Conservation (phyloP, 176 grass and related monocot genomes). For the Neostapfia colusana region DNA sequence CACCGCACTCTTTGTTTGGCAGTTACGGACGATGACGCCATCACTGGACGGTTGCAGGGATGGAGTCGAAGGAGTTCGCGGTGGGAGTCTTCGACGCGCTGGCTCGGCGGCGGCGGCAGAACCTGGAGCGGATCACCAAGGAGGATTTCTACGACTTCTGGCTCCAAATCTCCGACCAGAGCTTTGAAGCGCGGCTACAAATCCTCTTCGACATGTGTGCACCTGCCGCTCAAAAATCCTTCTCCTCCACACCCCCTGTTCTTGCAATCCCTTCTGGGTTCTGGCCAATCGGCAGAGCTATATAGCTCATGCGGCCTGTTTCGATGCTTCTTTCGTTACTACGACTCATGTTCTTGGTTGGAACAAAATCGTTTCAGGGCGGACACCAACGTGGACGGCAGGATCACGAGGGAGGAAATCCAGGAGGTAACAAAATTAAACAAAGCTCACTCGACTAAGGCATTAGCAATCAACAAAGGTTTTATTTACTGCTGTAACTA, state of each 20-base stretch:
- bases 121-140: constrained; percentile 77
- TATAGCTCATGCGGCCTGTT: not conserved
- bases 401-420: constrained; percentile 95
- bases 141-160: constrained; percentile 99
- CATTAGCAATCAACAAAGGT: not conserved
- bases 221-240: not conserved
- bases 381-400: constrained; percentile 98
- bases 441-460: constrained; percentile 21
- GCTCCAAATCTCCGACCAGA: constrained; percentile 97
- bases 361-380: constrained; percentile 60
- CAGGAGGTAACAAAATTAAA: constrained; percentile 63
- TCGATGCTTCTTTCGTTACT: not conserved
- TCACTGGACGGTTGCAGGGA: constrained; percentile 41
- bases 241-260: not conserved
- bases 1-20: too few relatives aligned
- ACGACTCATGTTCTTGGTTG: constrained; percentile 10
- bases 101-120: constrained; percentile 69
- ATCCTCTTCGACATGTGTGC: constrained; percentile 99
- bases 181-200: constrained; percentile 96
- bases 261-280: not conserved
- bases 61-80: constrained; percentile 77
- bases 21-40: not conserved
- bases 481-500: not conserved
- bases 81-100: constrained; percentile 92
- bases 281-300: not conserved